Conservation (phyloP, 345 rosid species). For the Erodium maritimum region DNA sequence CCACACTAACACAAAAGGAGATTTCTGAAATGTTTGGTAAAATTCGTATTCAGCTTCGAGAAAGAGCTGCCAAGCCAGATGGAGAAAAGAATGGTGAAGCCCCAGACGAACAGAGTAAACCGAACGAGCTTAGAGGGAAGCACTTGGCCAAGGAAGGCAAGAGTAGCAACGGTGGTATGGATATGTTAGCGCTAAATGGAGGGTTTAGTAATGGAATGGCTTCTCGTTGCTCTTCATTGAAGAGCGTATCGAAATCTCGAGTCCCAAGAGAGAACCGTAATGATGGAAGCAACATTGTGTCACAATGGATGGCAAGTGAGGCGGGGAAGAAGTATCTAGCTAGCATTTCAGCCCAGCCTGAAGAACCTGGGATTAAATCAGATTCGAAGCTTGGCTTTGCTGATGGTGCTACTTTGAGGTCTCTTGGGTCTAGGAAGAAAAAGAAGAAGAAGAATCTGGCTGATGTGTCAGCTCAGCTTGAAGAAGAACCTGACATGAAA, state of each 20-base stretch:
- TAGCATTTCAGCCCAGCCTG: too few relatives aligned
- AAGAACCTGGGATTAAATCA: too few relatives aligned
- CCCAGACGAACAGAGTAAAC: conserved; percentile 28
- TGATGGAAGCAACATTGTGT: too few relatives aligned
- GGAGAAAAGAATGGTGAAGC: conserved; percentile 34
- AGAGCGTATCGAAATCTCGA: conserved; percentile 79
- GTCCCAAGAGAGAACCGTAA: conserved; percentile 26
- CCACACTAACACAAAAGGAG: conserved; percentile 76
- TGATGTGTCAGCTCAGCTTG: conserved; percentile 27
- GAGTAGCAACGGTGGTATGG: too few relatives aligned
- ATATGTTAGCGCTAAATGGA: too few relatives aligned
- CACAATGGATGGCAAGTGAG: too few relatives aligned
- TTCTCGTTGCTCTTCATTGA: too few relatives aligned
- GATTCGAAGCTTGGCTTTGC: not conserved
- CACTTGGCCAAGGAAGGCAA: conserved; percentile 62
- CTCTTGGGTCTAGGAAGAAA: conserved; percentile 15
- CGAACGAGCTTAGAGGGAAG: conserved; percentile 62
- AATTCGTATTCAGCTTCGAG: conserved; percentile 80
- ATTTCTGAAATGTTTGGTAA: conserved; percentile 78
- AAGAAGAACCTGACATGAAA: conserved; percentile 18
- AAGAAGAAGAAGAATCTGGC: conserved; percentile 25
- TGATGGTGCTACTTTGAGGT: conserved; percentile 28
- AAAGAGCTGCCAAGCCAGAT: conserved; percentile 60
- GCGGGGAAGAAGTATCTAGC: too few relatives aligned
- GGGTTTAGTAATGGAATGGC: conserved; percentile 36